These are phyloP conservation scores for Aureobasidium sp. DNA, from an alignment of 2,329 filamentous ascomycete genomes.

Conservation along the genomic window DNA sequence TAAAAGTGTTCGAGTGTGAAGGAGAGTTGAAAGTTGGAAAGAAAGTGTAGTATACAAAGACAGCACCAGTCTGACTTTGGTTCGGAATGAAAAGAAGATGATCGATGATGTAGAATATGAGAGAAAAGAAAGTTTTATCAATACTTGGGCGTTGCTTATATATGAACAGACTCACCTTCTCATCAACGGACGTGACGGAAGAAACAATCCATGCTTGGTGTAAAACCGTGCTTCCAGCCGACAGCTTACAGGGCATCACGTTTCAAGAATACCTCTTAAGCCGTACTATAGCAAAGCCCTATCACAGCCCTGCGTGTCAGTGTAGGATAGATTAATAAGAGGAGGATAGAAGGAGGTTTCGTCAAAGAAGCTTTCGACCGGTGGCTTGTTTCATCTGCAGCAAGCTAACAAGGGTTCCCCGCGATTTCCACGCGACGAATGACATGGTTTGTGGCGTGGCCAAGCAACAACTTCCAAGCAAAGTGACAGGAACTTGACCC, in stretches of 20 bases:
- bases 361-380: neutral
- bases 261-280: slow-evolving; percentile 1
- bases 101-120: neutral
- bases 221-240: neutral
- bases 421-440: neutral
- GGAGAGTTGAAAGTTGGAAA: neutral
- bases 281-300: neutral
- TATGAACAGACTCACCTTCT: neutral
- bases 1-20: neutral
- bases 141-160: slow-evolving; percentile 3
- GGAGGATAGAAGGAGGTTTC: neutral
- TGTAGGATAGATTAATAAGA: slow-evolving; percentile 4
- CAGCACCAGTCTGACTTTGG: slow-evolving; percentile 11
- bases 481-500: neutral
- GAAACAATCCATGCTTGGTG: neutral
- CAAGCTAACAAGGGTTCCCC: slow-evolving; percentile 6
- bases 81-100: neutral
- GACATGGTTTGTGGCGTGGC: neutral
- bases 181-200: neutral
- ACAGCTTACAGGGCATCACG: neutral
- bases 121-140: neutral
- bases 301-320: neutral
- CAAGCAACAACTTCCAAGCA: neutral
- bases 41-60: slow-evolving; percentile 8
- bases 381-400: slow-evolving; percentile 10